Conservation (phyloP, 345 rosid species). For the Toxicodendron radicans region DNA sequence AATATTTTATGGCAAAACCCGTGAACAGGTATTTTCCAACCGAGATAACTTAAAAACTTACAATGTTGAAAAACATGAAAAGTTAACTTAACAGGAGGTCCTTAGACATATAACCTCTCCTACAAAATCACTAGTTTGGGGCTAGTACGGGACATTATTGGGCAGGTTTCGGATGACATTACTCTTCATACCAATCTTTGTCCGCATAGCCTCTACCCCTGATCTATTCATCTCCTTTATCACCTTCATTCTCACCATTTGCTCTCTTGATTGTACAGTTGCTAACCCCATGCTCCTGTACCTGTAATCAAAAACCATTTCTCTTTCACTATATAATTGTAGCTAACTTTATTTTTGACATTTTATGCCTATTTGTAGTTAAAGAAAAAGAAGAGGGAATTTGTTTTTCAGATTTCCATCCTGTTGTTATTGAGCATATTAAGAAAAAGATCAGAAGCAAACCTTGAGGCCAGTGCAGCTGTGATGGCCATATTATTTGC, state of each 20-base stretch:
- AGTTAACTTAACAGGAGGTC: too few species aligned
- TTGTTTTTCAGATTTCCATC: not conserved
- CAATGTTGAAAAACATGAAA: too few species aligned
- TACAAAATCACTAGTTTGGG: not conserved
- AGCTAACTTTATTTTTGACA: too few species aligned
- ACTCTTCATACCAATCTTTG: slow-evolving; percentile 77
- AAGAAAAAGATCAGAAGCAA: slow-evolving; percentile 18
- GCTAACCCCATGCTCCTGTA: slow-evolving; percentile 85
- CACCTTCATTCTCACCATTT: slow-evolving; percentile 73
- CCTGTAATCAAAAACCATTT: slow-evolving; percentile 33
- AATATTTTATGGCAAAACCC: too few species aligned
- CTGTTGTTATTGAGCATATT: not conserved
- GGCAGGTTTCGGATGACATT: slow-evolving; percentile 82
- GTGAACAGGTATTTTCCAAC: too few species aligned
- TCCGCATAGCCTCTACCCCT: slow-evolving; percentile 67
- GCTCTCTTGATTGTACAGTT: slow-evolving; percentile 73
- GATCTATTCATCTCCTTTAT: slow-evolving; percentile 63
- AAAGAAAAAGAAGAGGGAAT: too few species aligned
- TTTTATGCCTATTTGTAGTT: too few species aligned
- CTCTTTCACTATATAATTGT: not conserved
- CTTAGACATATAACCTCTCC: not conserved
- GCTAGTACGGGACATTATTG: slow-evolving; percentile 72
- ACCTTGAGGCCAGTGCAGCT: slow-evolving; percentile 81
- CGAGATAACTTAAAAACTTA: too few species aligned
- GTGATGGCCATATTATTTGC: slow-evolving; percentile 48